Evolutionary conservation across 306 rosid species (phyloP), one percentile per base, ranked within the genome.

Genomic region (Cucumis melo): DNA sequence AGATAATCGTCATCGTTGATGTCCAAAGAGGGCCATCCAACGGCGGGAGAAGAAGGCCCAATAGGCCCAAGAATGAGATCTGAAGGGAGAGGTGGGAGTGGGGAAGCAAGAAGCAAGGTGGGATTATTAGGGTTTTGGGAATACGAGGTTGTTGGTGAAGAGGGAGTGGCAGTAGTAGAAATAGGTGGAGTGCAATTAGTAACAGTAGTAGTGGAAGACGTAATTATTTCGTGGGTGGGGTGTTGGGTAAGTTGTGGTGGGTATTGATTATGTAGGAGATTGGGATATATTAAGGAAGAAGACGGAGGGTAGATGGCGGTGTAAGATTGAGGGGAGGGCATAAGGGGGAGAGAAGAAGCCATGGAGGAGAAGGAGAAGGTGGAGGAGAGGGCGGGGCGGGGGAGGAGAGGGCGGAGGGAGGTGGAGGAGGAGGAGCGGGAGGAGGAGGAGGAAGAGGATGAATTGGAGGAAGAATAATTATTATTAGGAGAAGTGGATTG

Each of bases 341-440:
- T 78, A 6, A 75, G 23, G 0, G 88, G 87, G 41, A 58, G 67
- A 13, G 74, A 70, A 19, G 77, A 74, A 61, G 81, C 77, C 27
- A 86, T 11, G 11, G 88, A 56, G 6, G 88, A 42, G 46, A 78
- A 82, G 21, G 80, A 39, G 24, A 78, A 78, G n/a, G 81, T 74
- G 5, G 77, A 85, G 0, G 89, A 83, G 0, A 89, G 85, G 0
- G 93, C 41, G 21, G 67, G 11, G 15, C 95, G 96, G 13, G 97
- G 96, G 19, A 88, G 96, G 21, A 89, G 81, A 1, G 96, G 93
- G 0, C 96, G 83, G 13, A 92, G 92, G 58, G 84, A 54, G 3
- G 92, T 76, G 1, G 90, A 85, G 10, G 85, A 86, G 16, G 86
- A 85, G 0, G 89, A 78, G 13, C 82, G 66, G 6, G 84, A 74